Evolutionary conservation across 768 basidiomycete genomes (phyloP).

Genomic region (Podaxis mareebaensis): DNA sequence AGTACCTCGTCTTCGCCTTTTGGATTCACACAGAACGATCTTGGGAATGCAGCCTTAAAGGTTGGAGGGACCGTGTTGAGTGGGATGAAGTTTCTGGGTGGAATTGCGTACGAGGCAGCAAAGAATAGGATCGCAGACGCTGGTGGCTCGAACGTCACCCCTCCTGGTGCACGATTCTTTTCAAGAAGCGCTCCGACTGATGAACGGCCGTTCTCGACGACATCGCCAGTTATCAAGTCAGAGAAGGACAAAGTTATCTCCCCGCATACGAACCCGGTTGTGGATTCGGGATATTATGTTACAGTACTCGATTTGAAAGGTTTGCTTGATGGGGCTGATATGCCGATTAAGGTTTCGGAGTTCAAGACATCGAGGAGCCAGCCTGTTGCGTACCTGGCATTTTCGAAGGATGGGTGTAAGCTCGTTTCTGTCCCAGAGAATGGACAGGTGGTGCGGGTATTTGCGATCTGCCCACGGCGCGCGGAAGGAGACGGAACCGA

Average conservation of each 20-base stretch:
- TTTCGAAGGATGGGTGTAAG: constrained; percentile 54
- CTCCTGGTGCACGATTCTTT: constrained; percentile 39
- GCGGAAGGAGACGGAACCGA: not conserved
- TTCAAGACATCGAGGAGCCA: constrained; percentile 51
- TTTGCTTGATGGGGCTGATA: not conserved
- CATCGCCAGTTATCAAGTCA: not conserved
- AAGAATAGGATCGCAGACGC: constrained; percentile 32
- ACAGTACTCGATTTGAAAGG: constrained; percentile 53
- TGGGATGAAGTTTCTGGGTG: constrained; percentile 64
- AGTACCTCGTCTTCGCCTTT: constrained; percentile 17
- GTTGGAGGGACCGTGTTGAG: constrained; percentile 63
- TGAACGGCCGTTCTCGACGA: constrained; percentile 17
- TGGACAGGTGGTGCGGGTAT: constrained; percentile 55
- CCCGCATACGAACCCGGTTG: constrained; percentile 24
- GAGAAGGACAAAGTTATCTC: constrained; percentile 23
- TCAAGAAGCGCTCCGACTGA: constrained; percentile 63
- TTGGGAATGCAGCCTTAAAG: constrained; percentile 55
- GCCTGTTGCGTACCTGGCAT: constrained; percentile 46
- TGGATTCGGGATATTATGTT: constrained; percentile 44
- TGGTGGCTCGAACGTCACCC: not conserved
- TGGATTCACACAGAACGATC: constrained; percentile 41
- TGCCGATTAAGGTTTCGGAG: constrained; percentile 39
- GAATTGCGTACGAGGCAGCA: constrained; percentile 58
- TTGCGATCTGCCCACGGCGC: constrained; percentile 36
- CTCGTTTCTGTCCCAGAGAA: constrained; percentile 53